These are phyloP conservation scores for Flaveria floridana DNA, from an alignment of 140 eudicot genomes.

Conservation along the genomic window DNA sequence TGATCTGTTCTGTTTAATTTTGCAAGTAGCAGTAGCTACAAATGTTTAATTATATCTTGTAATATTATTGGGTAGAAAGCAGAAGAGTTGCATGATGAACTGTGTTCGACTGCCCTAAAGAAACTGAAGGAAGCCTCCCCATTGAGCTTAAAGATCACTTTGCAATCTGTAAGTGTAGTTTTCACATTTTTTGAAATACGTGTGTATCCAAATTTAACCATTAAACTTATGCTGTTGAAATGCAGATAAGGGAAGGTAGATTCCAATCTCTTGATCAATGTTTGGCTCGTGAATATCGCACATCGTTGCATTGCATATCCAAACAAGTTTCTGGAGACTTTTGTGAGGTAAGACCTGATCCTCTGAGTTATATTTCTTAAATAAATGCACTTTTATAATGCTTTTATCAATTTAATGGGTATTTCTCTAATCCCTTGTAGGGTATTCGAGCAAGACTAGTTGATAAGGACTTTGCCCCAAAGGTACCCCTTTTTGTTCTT, in stretches of 20 bases:
- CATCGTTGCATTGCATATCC: constrained; percentile 59
- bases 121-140: constrained; percentile 84
- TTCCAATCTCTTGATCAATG: constrained; percentile 82
- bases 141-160: constrained; percentile 79
- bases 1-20: neutral
- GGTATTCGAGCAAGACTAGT: constrained; percentile 90
- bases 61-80: constrained; percentile 29
- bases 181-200: neutral
- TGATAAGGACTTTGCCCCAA: constrained; percentile 90
- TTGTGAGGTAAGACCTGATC: constrained; percentile 46
- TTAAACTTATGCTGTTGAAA: constrained; percentile 13
- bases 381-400: neutral
- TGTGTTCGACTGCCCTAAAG: constrained; percentile 53
- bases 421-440: constrained; percentile 29
- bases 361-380: neutral
- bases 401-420: neutral
- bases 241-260: constrained; percentile 83
- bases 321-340: constrained; percentile 72
- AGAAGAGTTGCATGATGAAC: constrained; percentile 44
- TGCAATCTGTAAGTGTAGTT: constrained; percentile 72
- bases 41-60: constrained; percentile 6
- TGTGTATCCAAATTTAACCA: neutral
- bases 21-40: neutral
- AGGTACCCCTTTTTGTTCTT: constrained; percentile 44
- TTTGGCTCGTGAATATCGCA: constrained; percentile 67